Conservation (phyloP, 495 filamentous ascomycete genomes). For the Hypoxylon fragiforme region DNA sequence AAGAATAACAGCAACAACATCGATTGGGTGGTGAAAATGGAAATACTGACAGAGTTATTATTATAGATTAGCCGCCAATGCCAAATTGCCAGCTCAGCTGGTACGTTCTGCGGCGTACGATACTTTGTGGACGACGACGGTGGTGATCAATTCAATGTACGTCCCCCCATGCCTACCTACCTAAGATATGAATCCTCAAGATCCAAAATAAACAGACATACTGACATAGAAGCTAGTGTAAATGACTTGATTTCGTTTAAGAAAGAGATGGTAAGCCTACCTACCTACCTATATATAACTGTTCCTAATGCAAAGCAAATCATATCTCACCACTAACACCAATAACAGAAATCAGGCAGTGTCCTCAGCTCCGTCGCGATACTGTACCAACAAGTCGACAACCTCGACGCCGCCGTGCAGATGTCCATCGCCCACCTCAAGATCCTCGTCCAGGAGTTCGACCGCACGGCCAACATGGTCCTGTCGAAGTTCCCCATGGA, state of each 20-base stretch:
- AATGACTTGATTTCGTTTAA: slow-evolving; percentile 36
- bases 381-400: slow-evolving; percentile 30
- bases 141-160: slow-evolving; percentile 37
- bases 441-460: slow-evolving; percentile 29
- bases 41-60: too few relatives aligned
- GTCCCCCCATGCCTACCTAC: neutral
- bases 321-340: neutral
- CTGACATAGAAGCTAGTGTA: slow-evolving; percentile 17
- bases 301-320: too few relatives aligned
- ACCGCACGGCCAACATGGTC: slow-evolving; percentile 20
- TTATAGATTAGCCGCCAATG: slow-evolving; percentile 23
- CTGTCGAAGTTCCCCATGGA: slow-evolving; percentile 16
- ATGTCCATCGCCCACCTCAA: slow-evolving; percentile 32
- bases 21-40: too few relatives aligned
- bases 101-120: slow-evolving; percentile 22
- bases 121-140: slow-evolving; percentile 25
- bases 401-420: slow-evolving; percentile 32
- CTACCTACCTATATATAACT: too few relatives aligned
- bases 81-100: slow-evolving; percentile 20
- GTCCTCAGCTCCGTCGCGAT: slow-evolving; percentile 37
- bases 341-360: slow-evolving; percentile 29
- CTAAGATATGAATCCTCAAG: too few relatives aligned
- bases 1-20: neutral
- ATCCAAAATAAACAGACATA: too few relatives aligned
- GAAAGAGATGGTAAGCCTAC: slow-evolving; percentile 34